These are phyloP conservation scores for Pyracantha coccinea DNA, from an alignment of 331 rosid genomes.

Conservation along the genomic window DNA sequence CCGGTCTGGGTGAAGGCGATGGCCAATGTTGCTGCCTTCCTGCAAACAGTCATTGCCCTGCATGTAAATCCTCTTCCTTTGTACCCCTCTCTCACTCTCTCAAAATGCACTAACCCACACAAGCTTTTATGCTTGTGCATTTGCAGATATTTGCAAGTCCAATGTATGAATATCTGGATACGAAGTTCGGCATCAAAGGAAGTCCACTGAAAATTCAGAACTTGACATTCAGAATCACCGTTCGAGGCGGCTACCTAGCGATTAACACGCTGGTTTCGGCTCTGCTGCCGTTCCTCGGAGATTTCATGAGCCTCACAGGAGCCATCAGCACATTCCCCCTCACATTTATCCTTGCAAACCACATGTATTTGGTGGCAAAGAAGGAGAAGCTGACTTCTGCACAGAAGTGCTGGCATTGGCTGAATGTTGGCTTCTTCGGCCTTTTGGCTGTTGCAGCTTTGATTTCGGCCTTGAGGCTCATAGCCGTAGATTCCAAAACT, in stretches of 20 bases:
- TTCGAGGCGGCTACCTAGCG: conserved; percentile 78
- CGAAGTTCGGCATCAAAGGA: conserved; percentile 65
- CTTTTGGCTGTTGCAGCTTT: conserved; percentile 69
- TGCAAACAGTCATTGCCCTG: conserved; percentile 79
- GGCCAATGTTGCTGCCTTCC: conserved; percentile 71
- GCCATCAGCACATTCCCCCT: conserved; percentile 93
- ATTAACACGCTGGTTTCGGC: conserved; percentile 71
- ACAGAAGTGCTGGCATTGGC: conserved; percentile 90
- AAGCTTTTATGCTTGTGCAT: too few relatives aligned
- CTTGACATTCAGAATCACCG: conserved; percentile 53
- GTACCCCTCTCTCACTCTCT: not conserved
- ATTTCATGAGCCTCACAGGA: conserved; percentile 97
- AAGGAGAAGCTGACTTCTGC: conserved; percentile 42
- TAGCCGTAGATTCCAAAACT: conserved; percentile 68
- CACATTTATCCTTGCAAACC: conserved; percentile 93
- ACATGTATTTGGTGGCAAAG: conserved; percentile 81
- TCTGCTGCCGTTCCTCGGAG: conserved; percentile 88
- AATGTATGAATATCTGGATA: conserved; percentile 85
- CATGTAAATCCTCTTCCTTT: conserved; percentile 42
- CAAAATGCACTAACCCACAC: not conserved
- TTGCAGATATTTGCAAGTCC: conserved; percentile 95
- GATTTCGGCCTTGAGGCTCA: conserved; percentile 70
- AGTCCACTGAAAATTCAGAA: conserved; percentile 47
- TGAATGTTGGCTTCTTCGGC: conserved; percentile 71
- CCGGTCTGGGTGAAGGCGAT: conserved; percentile 68